These are phyloP conservation scores for Rhododendron henanense DNA, from an alignment of 148 eudicot species.

Conservation along the genomic window DNA sequence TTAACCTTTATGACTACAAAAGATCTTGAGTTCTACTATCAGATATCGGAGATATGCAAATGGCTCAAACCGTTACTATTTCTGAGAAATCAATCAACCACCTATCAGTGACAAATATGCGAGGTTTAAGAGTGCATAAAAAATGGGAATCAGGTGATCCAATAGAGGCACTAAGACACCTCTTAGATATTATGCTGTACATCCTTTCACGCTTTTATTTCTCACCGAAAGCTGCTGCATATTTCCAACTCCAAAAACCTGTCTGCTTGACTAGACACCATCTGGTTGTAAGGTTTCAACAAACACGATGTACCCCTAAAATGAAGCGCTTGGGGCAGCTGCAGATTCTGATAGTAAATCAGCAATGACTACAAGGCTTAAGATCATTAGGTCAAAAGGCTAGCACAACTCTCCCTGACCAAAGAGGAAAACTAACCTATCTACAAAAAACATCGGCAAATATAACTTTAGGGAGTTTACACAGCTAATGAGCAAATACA, in stretches of 20 bases:
- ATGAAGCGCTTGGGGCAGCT: background rate
- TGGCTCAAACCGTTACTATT: background rate
- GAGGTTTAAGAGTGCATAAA: background rate
- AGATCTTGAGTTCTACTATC: background rate
- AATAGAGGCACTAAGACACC: background rate
- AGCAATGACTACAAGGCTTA: background rate
- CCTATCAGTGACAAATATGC: background rate
- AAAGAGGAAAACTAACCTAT: background rate
- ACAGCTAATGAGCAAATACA: background rate
- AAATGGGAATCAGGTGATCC: background rate
- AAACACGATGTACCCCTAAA: background rate
- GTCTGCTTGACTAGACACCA: background rate
- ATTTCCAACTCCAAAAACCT: background rate
- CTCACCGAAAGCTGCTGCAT: background rate
- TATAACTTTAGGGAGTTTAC: background rate
- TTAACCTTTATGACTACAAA: background rate
- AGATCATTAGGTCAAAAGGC: background rate
- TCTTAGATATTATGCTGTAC: background rate
- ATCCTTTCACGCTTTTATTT: background rate
- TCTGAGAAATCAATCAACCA: background rate
- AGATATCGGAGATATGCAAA: background rate
- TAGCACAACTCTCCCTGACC: background rate
- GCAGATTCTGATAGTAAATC: background rate
- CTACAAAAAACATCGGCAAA: background rate
- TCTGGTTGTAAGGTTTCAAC: background rate